Base-by-base conservation (phyloP, 2,329 filamentous ascomycete genomes). In the Exophiala viscosa region DNA sequence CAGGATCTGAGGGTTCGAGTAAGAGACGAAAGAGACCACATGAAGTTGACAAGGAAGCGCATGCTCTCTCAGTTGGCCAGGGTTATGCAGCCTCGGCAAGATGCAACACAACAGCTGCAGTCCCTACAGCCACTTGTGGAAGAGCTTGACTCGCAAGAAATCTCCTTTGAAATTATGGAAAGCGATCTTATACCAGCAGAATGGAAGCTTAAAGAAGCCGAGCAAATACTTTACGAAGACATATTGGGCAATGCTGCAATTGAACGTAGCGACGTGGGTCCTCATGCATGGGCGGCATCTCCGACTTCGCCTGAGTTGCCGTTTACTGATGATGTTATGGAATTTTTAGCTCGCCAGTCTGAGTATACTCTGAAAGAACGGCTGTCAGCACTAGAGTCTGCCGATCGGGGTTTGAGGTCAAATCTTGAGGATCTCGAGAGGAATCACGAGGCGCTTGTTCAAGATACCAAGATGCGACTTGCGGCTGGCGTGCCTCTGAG, bases 131-230 rank as follows among this genome's bases (percentile, higher is more conserved):
- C 5, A 9, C 14, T 35, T 9, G 13, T 50, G 9, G 14, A 17
- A 32, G 15, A 43, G 15, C 14, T 50, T 5, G 47, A 44, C 15
- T 15, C 39, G 10, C 39, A 44, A 17, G 39, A 50, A 17, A 31
- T 43, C 28, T 13, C 17, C 7, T 14, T 15, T 28, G 47, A 50
- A 28, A 14, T 9, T 5, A 9, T 36, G 11, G 47, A 50, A 20
- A 43, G 39, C 18, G 32, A 42, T 35, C 33, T 50, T 3, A 36
- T 44, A 31, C 39, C 47, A 23, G 47, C 39, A 11, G 47, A 50
- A 15, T 50, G 40, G 39, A 31, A 43, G 15, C n/a, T 50, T 9
- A 50, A 50, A 20, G 40, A 50, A 17, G 31, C 40, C 14, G 47
- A 50, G 20, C 9, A 36, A 32, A 11, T 20, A 14, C 23, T 50